Evolutionary conservation across 768 basidiomycete genomes (phyloP), one percentile per base, ranked within the genome.

Genomic region (Mycena crocata): DNA sequence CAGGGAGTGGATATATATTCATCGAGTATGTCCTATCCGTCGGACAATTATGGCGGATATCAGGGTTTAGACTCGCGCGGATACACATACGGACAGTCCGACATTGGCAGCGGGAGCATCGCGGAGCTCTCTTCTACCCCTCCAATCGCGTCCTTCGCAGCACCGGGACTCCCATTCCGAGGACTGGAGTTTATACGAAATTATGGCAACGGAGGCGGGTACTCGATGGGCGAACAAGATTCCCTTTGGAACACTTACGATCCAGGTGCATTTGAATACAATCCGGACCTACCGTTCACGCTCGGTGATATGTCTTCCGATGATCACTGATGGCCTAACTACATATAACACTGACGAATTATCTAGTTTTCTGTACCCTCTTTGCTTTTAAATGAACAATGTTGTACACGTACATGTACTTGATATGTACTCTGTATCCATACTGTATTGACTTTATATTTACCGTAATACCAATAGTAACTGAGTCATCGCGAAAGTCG

Each of bases 181-280:
- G 94, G 93, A 13, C 83, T 95, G 34, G 94, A 95, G 71, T 95
- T 87, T 72, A 90, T 95, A 73, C 88, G 91, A 71, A 94, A 93
- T 72, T 94, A 91, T 74, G 84, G 83, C 70, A 84, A 88, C 55
- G 84, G 85, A 76, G 82, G 82, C 67, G 83, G 83, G 37, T 87
- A 85, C 76, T 76, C 78, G 26, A 71, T 78, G 23, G 80, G 77
- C 57, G 86, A 87, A 62, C 85, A 84, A 67, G 85, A 87, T 72
- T 78, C 81, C 17, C 74, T 87, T 37, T 88, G 87, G 86, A 85
- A 85, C 69, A 87, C 86, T 72, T 91, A 93, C 73, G 93, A 94
- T 75, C 84, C 87, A 64, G 85, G 88, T 57, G 88, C 89, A 35
- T 93, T 93, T 78, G 90, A 89, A 61, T 85, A 87, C 69, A 91